phyloP scores from a whole-genome alignment of 202 grass and related monocot species.

The Brachypodium distachyon region DNA sequence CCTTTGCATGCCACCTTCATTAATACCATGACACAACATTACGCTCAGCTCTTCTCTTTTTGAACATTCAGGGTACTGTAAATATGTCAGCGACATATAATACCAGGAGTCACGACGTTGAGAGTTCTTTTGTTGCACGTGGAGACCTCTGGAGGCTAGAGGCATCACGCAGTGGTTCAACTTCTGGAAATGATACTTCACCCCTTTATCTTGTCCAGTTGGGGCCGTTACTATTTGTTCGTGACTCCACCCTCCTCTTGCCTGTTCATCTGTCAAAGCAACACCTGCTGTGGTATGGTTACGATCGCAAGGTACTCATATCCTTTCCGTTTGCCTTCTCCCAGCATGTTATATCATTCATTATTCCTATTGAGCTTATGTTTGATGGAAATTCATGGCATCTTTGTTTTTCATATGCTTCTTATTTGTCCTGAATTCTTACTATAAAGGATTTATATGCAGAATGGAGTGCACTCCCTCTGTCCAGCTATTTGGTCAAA shows the following conservation, averaged over 20 bases:
- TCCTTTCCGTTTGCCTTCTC: not conserved
- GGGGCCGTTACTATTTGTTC: conserved; percentile 85
- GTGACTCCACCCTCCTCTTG: conserved; percentile 90
- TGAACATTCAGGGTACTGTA: conserved; percentile 56
- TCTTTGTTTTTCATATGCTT: conserved; percentile 9
- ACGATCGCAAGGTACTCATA: conserved; percentile 82
- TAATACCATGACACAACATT: not conserved
- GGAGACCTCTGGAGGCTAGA: conserved; percentile 90
- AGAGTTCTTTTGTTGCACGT: conserved; percentile 87
- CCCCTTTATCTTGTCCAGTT: conserved; percentile 88
- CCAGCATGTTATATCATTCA: not conserved
- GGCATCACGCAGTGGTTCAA: conserved; percentile 60
- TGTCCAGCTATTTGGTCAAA: conserved; percentile 80
- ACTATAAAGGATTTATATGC: conserved; percentile 1
- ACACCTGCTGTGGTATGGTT: conserved; percentile 98
- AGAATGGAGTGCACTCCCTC: conserved; percentile 78
- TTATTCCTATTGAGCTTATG: not conserved
- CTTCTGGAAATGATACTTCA: conserved; percentile 60
- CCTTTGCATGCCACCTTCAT: not conserved
- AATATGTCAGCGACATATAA: conserved; percentile 72
- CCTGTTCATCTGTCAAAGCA: conserved; percentile 94
- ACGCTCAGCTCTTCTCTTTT: conserved; percentile 7
- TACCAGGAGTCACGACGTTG: conserved; percentile 53
- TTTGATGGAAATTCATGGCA: not conserved
- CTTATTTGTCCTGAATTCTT: not conserved